Evolutionary conservation across 1,284 basidiomycete species (phyloP), one percentile per base, ranked within the genome.

Genomic region (Cryptococcus maquisensis): DNA sequence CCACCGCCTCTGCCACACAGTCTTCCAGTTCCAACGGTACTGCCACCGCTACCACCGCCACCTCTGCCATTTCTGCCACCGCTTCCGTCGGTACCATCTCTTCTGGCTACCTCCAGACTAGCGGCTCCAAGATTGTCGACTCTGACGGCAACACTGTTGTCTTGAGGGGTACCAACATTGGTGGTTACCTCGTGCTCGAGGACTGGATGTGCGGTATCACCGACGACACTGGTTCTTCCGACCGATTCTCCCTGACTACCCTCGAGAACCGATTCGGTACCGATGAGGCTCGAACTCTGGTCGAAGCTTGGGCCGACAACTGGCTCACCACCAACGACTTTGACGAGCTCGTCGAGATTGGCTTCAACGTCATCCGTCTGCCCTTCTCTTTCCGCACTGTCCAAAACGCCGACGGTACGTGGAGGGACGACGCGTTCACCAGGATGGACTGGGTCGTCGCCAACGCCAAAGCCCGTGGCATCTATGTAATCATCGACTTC

Each of bases 181-280:
- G 68, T 46, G 68, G 68, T 36, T 70, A 66, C 66, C 55, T 70
- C 49, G 68, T 70, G 12, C 60, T 61, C 48, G 68, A 70, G 47
- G 65, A 70, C 57, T 70, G 68, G 68, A 70, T 70, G 68, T 64
- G 62, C 48, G 68, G 68, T 57, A 70, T 70, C 50, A 64, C 62
- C 52, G 68, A 70, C 62, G 58, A 59, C 51, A 59, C 62, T 52
- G 62, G 57, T 12, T 59, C 56, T 51, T 57, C 60, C 35, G 68
- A 68, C 51, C 65, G 68, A 56, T 68, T 68, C 63, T 55, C 66
- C 12, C 59, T 65, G 26, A 55, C 50, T 35, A 70, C 68, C 20
- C 56, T 70, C 15, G 62, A 64, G 45, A 44, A 42, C 20, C 65
- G 68, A 59, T 70, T 70, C 62, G 68, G 68, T 32, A 60, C 41